Conservation (phyloP, 2,329 filamentous ascomycete species). For the Claviceps humidiphila region DNA sequence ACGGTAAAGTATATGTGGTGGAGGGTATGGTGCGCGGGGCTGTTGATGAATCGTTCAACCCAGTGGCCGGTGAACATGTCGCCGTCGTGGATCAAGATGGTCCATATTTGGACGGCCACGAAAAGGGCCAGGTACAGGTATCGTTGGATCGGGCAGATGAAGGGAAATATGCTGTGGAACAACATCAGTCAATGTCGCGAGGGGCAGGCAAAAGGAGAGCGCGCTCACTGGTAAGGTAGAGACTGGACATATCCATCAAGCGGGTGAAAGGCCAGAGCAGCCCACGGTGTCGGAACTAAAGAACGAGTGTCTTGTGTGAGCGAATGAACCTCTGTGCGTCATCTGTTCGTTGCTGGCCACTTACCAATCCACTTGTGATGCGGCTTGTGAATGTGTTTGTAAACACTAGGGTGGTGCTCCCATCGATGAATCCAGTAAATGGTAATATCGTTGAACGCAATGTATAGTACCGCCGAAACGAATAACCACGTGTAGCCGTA, state of each 20-base stretch:
- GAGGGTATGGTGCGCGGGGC: constrained; percentile 70
- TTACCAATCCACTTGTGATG: constrained; percentile 89
- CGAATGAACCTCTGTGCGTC: too few species aligned
- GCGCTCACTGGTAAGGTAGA: constrained; percentile 59
- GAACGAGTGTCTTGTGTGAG: too few species aligned
- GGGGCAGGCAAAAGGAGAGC: not conserved
- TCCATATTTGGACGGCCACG: constrained; percentile 92
- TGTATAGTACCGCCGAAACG: constrained; percentile 26
- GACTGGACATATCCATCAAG: constrained; percentile 83
- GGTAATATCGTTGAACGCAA: constrained; percentile 15
- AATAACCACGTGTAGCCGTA: constrained; percentile 27
- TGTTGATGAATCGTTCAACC: constrained; percentile 56
- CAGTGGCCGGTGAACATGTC: constrained; percentile 86
- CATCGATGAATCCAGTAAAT: constrained; percentile 89
- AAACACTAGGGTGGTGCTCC: constrained; percentile 62
- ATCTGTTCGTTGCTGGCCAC: not conserved
- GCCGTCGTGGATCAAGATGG: constrained; percentile 89
- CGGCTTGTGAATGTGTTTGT: constrained; percentile 87
- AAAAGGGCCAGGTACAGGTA: constrained; percentile 77
- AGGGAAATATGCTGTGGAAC: constrained; percentile 52
- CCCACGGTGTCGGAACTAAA: constrained; percentile 77
- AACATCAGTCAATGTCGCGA: not conserved
- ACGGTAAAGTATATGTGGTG: constrained; percentile 51
- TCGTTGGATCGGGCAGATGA: constrained; percentile 88
- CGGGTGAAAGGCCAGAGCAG: constrained; percentile 89